Evolutionary conservation across 192 early-diverging fungal species (phyloP), one percentile per base, ranked within the genome.

Genomic region (Entomortierella beljakovae): DNA sequence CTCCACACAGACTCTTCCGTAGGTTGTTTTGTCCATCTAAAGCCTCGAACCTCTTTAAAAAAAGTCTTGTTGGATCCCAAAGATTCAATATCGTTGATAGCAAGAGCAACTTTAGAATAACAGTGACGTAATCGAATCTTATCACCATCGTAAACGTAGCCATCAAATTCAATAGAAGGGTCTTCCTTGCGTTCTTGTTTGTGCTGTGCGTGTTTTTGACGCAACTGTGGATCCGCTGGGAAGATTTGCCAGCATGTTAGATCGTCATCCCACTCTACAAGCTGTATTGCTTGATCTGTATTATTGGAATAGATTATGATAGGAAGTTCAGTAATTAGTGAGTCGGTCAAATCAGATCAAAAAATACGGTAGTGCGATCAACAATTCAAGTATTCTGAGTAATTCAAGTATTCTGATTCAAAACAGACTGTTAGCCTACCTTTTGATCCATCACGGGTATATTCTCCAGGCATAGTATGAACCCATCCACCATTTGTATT

Each of bases 401-500:
- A n/a, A n/a, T n/a, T n/a, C n/a, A 53, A 53, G 28, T 53, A 53
- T 29, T 3, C 23, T 29, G 94, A 38, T 93, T 88, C 71, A 35
- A 31, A 49, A 56, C n/a, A 28, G 6, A 46, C 51, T 13, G 5
- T 23, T 20, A 5, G 23, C 3, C 40, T 84, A 89, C 88, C 93
- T 83, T 92, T 92, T 31, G 60, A 61, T 2, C 90, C 90, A 26
- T 92, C 93, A 10, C 80, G 71, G 20, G 88, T 88, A 46, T 93
- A 93, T 64, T 77, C 69, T 11, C 73, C 70, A 23, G 80, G 64
- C 80, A 92, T 91, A 11, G 93, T 92, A 42, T 95, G 94, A 32
- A 95, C 68, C 74, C 90, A 94, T 11, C 92, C 92, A 6, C 94
- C 94, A 34, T 86, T 85, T 0, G 91, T 93, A 29, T 80, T 89